Base-by-base conservation (phyloP, 2,329 filamentous ascomycete genomes). In the Phaeoacremonium minimum region DNA sequence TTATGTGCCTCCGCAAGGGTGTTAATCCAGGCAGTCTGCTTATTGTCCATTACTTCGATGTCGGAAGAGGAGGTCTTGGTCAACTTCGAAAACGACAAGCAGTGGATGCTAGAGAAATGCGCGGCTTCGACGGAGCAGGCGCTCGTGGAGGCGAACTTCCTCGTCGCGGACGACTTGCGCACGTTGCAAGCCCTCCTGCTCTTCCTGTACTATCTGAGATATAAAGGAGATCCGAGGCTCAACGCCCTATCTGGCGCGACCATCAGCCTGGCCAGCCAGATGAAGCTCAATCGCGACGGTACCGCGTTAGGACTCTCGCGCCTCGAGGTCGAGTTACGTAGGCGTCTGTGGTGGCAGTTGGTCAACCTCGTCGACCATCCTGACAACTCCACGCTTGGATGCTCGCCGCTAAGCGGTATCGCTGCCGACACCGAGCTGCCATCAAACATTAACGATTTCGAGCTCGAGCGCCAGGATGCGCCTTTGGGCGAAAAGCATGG, bases 171-270 rank as follows among this genome's bases (percentile, higher is more conserved):
- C 8, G 22, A 26, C n/a, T n/a, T 26, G 9, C 8, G 22, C 22
- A 26, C 22, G 8, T n/a, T 26, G 9, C 22, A 26, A n/a, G 22
- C 22, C 8, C 22, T 26, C n/a, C n/a, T 26, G 22, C 22, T 26
- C 22, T 26, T 26, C 22, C 22, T 26, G 18, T 39, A 39, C 28
- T 34, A 39, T 19, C 22, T 26, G 9, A 26, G n/a, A n/a, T 26
- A 26, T n/a, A 9, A 26, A n/a, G 22, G n/a, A n/a, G 22, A 26
- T n/a, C 9, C 9, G 9, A 26, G 22, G 22, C 22, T 26, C 22
- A 9, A 26, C 22, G 9, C 22, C 9, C 22, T 26, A 26, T 9
- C 9, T n/a, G 9, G 22, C 22, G 22, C n/a, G 9, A n/a, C 22
- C n/a, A 26, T 26, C 9, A 9, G 22, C n/a, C 22, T 26, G 9